Base-by-base conservation (phyloP, 306 rosid genomes). In the Begonia masoniana region DNA sequence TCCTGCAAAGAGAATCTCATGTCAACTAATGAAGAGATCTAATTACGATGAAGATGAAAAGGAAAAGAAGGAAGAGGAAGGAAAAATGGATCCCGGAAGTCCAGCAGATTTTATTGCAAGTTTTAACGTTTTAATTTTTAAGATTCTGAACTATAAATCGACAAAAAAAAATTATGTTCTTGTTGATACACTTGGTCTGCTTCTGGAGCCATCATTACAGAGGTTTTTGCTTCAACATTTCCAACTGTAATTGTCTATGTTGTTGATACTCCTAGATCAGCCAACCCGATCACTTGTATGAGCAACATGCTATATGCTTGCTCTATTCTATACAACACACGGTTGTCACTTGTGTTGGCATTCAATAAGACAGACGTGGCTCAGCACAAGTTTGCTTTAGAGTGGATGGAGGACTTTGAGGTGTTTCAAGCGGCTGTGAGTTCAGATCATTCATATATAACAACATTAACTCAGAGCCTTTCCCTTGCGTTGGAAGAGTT, bases 171-270 rank as follows among this genome's bases (percentile, higher is more conserved):
- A 92, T 65, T 92, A 92, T 68, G 96, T 92, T 49, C 79, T 91
- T 17, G 99, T 91, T 48, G 96, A 91, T 54, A 91, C 96, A 39
- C 99, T 84, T 45, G 96, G 95, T 92, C 96, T 19, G 96, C 96
- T 49, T 92, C 99, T 58, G 96, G 99, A 51, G 76, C 94, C 56
- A 86, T 92, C 68, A 92, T 92, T 63, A 86, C 96, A 4, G 99
- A 92, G 76, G 99, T 95, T 64, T 92, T 83, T 83, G 99, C 99
- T 47, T 92, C 99, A 52, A 92, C 99, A 24, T 92, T 92, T 73
- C 99, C 95, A 56, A 92, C 95, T 13, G 86, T 92, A 12, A 75
- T 92, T 10, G 54, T 87, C 46, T 92, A 86, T 43, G 84, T 86
- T 46, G 82, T 83, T 4, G 96, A 92, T 66, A 92, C 96, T 5